phyloP scores from a whole-genome alignment of 2,329 filamentous ascomycete species.

The Trichoderma pleuroti region DNA sequence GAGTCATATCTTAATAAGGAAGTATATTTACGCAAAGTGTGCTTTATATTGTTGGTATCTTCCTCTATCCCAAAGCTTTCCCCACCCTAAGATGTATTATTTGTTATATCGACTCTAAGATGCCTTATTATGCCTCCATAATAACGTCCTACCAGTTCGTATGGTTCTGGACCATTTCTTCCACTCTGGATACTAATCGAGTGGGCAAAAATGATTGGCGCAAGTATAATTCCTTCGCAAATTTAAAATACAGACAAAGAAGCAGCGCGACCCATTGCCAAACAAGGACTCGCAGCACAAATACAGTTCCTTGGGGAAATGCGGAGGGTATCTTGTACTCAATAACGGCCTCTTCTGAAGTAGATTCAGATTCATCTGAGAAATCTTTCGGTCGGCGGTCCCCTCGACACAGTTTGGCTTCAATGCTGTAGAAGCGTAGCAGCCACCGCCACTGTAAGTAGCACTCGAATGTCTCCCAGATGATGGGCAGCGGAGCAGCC shows the following conservation, averaged over 20 bases:
- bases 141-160: neutral
- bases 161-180: neutral
- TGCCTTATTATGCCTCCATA: neutral
- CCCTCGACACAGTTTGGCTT: neutral
- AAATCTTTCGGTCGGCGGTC: neutral
- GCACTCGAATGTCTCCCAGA: constrained; percentile 4
- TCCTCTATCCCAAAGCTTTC: neutral
- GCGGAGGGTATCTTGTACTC: neutral
- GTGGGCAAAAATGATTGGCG: neutral
- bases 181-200: no score
- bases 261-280: neutral
- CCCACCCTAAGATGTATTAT: neutral
- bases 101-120: neutral
- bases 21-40: neutral
- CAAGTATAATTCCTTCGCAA: neutral
- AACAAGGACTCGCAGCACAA: neutral
- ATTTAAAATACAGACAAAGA: neutral
- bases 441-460: constrained; percentile 11
- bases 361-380: neutral
- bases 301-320: neutral
- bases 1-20: neutral
- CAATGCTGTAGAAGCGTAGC: constrained; percentile 1
- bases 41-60: neutral
- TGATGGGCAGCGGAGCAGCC: neutral
- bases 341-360: no score